Conservation (phyloP, 192 early-diverging fungal species). For the Haplosporangium gracile region DNA sequence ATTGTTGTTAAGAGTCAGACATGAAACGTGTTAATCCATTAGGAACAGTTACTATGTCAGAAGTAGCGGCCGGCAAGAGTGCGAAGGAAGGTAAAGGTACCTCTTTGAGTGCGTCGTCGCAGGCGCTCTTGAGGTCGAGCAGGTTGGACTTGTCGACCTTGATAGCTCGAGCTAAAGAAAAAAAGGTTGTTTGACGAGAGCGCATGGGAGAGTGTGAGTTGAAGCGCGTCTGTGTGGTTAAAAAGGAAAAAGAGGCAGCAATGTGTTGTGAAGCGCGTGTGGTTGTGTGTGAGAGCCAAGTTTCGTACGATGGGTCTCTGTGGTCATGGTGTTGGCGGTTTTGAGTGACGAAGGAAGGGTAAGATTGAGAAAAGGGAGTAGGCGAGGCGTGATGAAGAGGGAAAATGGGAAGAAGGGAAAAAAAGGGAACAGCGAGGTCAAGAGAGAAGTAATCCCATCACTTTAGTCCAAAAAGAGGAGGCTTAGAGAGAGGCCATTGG, state of each 20-base stretch:
- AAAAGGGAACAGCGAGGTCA: neutral
- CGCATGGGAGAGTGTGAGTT: neutral
- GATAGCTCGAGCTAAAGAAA: slow-evolving; percentile 38
- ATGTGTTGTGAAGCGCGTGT: neutral
- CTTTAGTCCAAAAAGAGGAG: neutral
- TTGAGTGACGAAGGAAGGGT: neutral
- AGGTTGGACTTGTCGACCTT: slow-evolving; percentile 59
- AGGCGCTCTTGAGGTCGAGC: slow-evolving; percentile 70
- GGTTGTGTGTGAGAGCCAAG: neutral
- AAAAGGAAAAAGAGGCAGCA: neutral
- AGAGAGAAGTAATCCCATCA: neutral
- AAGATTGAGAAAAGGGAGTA: neutral
- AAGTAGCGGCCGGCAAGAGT: neutral
- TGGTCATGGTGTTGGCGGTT: slow-evolving; percentile 19
- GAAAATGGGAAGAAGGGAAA: neutral
- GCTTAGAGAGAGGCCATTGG: neutral
- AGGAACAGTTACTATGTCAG: neutral
- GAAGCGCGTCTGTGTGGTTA: neutral
- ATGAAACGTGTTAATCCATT: neutral
- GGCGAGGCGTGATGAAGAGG: neutral
- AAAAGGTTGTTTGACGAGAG: neutral
- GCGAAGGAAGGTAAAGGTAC: slow-evolving; percentile 30
- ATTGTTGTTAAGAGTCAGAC: neutral
- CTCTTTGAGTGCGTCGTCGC: slow-evolving; percentile 73
- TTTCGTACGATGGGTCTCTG: slow-evolving; percentile 19